Evolutionary conservation across 2,329 filamentous ascomycete species (phyloP).

Genomic region (Cordyceps cateniannulata): DNA sequence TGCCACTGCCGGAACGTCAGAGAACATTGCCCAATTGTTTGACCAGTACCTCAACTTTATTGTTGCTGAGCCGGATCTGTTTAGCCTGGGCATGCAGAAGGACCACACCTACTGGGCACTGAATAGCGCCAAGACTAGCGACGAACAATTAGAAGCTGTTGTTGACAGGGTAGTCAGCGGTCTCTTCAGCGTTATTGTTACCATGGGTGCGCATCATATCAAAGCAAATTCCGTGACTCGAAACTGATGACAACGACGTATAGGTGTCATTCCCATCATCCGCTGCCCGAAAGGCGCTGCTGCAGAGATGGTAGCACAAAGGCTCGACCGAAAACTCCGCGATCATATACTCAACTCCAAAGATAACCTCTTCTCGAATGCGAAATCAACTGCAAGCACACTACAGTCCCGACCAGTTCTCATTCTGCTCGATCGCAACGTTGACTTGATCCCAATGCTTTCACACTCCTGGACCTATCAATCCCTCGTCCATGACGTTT

Average conservation of each 20-base stretch:
- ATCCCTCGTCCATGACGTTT: constrained; percentile 66
- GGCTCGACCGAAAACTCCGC: constrained; percentile 88
- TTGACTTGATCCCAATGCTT: constrained; percentile 96
- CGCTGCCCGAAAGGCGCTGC: constrained; percentile 88
- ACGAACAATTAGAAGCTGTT: constrained; percentile 80
- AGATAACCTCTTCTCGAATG: constrained; percentile 84
- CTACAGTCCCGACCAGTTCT: constrained; percentile 78
- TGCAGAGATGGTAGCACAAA: constrained; percentile 88
- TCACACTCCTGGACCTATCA: constrained; percentile 84
- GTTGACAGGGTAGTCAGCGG: constrained; percentile 91
- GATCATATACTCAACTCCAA: constrained; percentile 97
- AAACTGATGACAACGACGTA: neutral
- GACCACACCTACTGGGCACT: constrained; percentile 91
- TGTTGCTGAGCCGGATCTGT: constrained; percentile 89
- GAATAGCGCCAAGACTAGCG: constrained; percentile 85
- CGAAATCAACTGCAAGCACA: constrained; percentile 55
- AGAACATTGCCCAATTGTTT: constrained; percentile 85
- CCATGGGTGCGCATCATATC: constrained; percentile 64
- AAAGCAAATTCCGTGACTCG: neutral
- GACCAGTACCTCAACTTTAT: constrained; percentile 98
- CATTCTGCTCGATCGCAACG: constrained; percentile 88
- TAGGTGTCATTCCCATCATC: constrained; percentile 89
- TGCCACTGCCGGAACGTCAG: constrained; percentile 74
- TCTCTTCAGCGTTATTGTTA: constrained; percentile 97
- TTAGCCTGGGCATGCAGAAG: constrained; percentile 88